Base-by-base conservation (phyloP, 2,329 filamentous ascomycete genomes). In the Chaetomium sp. region DNA sequence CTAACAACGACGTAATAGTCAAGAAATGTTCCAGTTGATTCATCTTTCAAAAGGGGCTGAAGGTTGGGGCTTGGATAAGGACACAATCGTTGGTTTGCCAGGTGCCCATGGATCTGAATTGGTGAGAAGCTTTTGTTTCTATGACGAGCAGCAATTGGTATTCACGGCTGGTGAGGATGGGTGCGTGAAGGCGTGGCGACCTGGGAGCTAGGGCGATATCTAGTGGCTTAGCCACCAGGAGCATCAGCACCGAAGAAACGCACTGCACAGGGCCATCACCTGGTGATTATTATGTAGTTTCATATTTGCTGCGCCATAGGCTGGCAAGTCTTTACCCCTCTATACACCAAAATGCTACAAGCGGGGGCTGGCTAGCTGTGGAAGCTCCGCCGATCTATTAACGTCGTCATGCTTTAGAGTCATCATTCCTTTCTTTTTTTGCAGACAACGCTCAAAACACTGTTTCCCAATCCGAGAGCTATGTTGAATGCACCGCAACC, bases 31-130 rank as follows among this genome's bases (percentile, higher is more conserved):
- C 61, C 77, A 83, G 66, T 71, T 88, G 55, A 70, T 85, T 46
- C 82, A 84, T 64, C 69, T 87, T 55, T 75, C 78, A 32, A 80
- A 77, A 57, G 71, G 68, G n/a, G 64, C 68, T 2, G 68, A 66
- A 19, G 65, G 69, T 46, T 87, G 84, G 84, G 68, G 67, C 2
- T 69, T 87, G 56, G 79, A 80, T 58, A 70, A 70, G n/a, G 75
- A 76, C 12, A 77, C 76, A 10, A 78, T 76, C 54, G 82, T 87
- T 33, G 76, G 76, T n/a, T 67, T 88, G 49, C 76, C 77, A 0
- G 83, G 82, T 0, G 84, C 79, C 4, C 85, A 88, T 66, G 80
- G 81, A 0, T 77, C 77, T 2, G 84, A 87, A 62, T 77, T 87
- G 61, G 79, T 87, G 43, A 74, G 83, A 42, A 77, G 79, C 11